Evolutionary conservation across 805 yeast species (phyloP).

Genomic region (Pichia manshurica): DNA sequence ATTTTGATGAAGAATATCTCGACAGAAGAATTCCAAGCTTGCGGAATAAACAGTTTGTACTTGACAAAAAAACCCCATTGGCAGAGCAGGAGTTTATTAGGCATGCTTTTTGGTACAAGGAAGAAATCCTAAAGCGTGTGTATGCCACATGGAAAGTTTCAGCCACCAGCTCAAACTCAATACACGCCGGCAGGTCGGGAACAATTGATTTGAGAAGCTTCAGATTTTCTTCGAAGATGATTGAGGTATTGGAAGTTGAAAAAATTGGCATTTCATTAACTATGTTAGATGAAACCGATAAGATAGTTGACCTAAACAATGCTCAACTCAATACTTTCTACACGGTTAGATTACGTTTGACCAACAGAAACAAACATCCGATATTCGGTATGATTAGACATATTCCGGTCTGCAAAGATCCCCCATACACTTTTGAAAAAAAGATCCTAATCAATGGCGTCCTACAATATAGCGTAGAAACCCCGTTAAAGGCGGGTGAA

Average conservation of each 20-base stretch:
- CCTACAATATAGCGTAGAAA: conserved; percentile 49
- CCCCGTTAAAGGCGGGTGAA: conserved; percentile 39
- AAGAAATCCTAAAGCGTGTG: conserved; percentile 51
- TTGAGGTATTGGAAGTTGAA: conserved; percentile 45
- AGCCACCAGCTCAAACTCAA: conserved; percentile 16
- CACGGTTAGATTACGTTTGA: conserved; percentile 42
- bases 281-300: conserved; percentile 18
- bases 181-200: conserved; percentile 41
- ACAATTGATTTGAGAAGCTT: conserved; percentile 61
- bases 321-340: conserved; percentile 45
- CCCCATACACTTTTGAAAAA: conserved; percentile 39
- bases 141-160: conserved; percentile 59
- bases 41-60: conserved; percentile 62
- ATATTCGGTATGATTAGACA: conserved; percentile 58
- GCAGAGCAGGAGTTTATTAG: conserved; percentile 53
- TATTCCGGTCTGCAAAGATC: conserved; percentile 38
- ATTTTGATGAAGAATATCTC: conserved; percentile 38
- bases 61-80: conserved; percentile 46
- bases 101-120: conserved; percentile 77
- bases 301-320: conserved; percentile 17
- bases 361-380: conserved; percentile 39
- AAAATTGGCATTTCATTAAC: conserved; percentile 39
- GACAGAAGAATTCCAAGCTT: conserved; percentile 61
- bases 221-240: conserved; percentile 57
- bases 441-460: conserved; percentile 68